These are phyloP conservation scores for Penicillium turbatum DNA, from an alignment of 495 filamentous ascomycete species.

Conservation along the genomic window DNA sequence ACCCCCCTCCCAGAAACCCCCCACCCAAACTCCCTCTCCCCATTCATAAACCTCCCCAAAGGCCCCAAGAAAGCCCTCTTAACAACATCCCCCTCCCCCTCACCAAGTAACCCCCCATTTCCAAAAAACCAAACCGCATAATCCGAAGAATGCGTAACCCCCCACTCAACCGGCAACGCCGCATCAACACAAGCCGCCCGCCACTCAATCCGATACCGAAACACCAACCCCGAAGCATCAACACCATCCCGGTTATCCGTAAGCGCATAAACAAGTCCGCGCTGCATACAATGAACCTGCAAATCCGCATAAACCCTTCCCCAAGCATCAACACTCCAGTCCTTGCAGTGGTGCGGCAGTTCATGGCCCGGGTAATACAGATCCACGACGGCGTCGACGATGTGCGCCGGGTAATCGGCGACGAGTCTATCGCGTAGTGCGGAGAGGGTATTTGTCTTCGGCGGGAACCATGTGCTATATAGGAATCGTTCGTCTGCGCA, in stretches of 20 bases:
- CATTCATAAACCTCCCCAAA: slow-evolving; percentile 40
- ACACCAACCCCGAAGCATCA: slow-evolving; percentile 27
- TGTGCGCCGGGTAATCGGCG: slow-evolving; percentile 47
- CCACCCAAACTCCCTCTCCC: slow-evolving; percentile 28
- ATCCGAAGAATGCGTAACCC: slow-evolving; percentile 55
- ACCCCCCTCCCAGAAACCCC: slow-evolving; percentile 29
- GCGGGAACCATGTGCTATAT: slow-evolving; percentile 45
- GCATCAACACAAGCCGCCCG: slow-evolving; percentile 42
- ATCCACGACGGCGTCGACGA: slow-evolving; percentile 39
- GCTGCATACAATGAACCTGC: slow-evolving; percentile 49
- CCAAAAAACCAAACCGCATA: slow-evolving; percentile 57
- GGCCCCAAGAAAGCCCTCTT: slow-evolving; percentile 38
- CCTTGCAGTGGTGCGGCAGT: slow-evolving; percentile 25
- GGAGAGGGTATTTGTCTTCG: slow-evolving; percentile 32
- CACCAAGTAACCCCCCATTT: slow-evolving; percentile 37
- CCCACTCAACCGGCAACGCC: slow-evolving; percentile 45
- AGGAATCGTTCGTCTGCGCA: slow-evolving; percentile 51
- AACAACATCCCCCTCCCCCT: slow-evolving; percentile 41
- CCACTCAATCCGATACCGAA: slow-evolving; percentile 50
- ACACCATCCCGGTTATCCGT: slow-evolving; percentile 22
- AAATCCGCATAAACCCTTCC: slow-evolving; percentile 55
- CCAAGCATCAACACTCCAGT: slow-evolving; percentile 47
- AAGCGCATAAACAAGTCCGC: slow-evolving; percentile 36
- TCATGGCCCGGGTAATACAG: slow-evolving; percentile 40
- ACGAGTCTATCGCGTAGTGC: slow-evolving; percentile 43